phyloP scores from a whole-genome alignment of 495 filamentous ascomycete species.

The Penicillium herquei region DNA sequence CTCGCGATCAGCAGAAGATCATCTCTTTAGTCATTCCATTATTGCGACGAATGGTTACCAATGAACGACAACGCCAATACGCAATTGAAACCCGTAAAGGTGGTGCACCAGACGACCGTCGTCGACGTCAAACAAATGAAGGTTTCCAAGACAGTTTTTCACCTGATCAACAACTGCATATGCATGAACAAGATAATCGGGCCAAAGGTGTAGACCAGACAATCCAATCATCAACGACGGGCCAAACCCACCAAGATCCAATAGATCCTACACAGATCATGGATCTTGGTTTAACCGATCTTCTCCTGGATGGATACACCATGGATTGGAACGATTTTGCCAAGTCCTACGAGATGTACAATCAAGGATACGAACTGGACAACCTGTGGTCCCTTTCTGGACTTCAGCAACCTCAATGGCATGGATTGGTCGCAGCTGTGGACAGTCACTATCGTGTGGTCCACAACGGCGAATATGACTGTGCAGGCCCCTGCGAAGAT shows the following conservation, averaged over 20 bases:
- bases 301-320: conserved; percentile 39
- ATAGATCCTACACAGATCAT: conserved; percentile 19
- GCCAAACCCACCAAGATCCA: conserved; percentile 12
- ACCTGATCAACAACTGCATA: conserved; percentile 35
- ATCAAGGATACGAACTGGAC: conserved; percentile 41
- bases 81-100: conserved; percentile 57
- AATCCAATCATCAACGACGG: conserved; percentile 24
- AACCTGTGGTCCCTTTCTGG: conserved; percentile 46
- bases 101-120: conserved; percentile 40
- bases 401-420: conserved; percentile 44
- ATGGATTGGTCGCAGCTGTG: conserved; percentile 45
- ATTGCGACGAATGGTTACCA: conserved; percentile 62
- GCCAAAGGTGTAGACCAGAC: conserved; percentile 24
- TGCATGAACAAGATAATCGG: conserved; percentile 31
- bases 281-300: conserved; percentile 34
- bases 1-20: conserved; percentile 54
- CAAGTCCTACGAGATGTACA: conserved; percentile 38
- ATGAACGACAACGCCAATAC: conserved; percentile 62
- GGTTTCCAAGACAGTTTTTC: conserved; percentile 28
- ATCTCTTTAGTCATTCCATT: conserved; percentile 58
- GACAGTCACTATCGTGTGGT: conserved; percentile 45
- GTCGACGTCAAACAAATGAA: conserved; percentile 44
- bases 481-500: conserved; percentile 32
- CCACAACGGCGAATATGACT: conserved; percentile 35
- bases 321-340: conserved; percentile 39